Evolutionary conservation across 345 rosid genomes (phyloP).

Genomic region (Passiflora organensis): DNA sequence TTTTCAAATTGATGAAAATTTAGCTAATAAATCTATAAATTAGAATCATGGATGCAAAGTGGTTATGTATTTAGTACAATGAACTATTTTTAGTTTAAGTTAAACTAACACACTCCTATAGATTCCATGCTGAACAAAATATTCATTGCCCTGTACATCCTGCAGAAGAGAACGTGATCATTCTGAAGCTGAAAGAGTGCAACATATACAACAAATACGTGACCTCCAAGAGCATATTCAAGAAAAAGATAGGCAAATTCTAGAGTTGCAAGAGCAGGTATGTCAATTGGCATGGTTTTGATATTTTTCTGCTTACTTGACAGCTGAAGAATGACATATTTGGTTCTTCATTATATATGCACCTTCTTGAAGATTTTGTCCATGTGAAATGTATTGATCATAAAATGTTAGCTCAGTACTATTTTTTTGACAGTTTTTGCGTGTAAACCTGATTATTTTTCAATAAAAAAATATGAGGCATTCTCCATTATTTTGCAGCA

Average conservation of each 20-base stretch:
- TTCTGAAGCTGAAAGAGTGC: slow-evolving; percentile 89
- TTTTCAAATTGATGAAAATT: not conserved
- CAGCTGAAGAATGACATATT: not conserved
- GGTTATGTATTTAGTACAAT: too few relatives aligned
- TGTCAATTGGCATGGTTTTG: slow-evolving; percentile 10
- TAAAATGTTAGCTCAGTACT: too few relatives aligned
- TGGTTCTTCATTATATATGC: not conserved
- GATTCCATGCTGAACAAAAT: slow-evolving; percentile 1
- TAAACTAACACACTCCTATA: too few relatives aligned
- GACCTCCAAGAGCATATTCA: slow-evolving; percentile 88
- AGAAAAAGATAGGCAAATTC: slow-evolving; percentile 81
- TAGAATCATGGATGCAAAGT: too few relatives aligned
- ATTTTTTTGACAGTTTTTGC: too few relatives aligned
- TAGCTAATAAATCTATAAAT: too few relatives aligned
- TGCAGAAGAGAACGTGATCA: slow-evolving; percentile 98
- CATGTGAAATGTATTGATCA: too few relatives aligned
- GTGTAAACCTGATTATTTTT: too few relatives aligned
- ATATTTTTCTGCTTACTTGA: not conserved
- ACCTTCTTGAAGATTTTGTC: too few relatives aligned
- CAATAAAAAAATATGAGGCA: too few relatives aligned
- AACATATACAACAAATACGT: slow-evolving; percentile 65
- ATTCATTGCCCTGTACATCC: slow-evolving; percentile 6
- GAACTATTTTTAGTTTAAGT: too few relatives aligned
- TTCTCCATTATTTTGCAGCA: slow-evolving; percentile 48
- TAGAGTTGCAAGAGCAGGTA: slow-evolving; percentile 94